Evolutionary conservation across 2,329 filamentous ascomycete species (phyloP), one percentile per base, ranked within the genome.

Genomic region (Fusarium sp.): DNA sequence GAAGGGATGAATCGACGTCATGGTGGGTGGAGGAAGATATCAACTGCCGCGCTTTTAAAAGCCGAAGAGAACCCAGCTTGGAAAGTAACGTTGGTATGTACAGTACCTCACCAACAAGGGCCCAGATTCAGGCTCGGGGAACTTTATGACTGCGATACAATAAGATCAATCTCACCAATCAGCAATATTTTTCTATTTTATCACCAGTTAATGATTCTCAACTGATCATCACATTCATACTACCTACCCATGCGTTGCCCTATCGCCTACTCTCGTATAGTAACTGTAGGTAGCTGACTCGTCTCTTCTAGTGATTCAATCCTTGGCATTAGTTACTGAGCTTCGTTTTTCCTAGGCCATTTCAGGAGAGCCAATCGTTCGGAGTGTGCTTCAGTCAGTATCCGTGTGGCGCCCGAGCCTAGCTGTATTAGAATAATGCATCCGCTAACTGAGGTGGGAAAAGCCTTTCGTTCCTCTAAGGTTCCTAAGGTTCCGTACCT

Each of bases 331-430:
- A n/a, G 35, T 38, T 67, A 31, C 18, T 49, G 38, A 39, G 46
- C 49, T 18, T 56, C 57, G 52, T 48, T 46, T 12, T 55, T 47
- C 28, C 38, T 47, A 49, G 43, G 62, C 63, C 63, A 74, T 73
- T 68, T 73, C 58, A 52, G 47, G 54, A 24, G 39, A 59, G 35
- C 70, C 70, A 74, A 74, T 74, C 31, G 52, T 63, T 41, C 28
- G 39, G 46, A 12, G 33, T 29, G 29, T 52, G 35, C 28, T 42
- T 60, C 60, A 64, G 52, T 59, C 35, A 46, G 48, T 66, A 53
- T 52, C 57, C 50, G 63, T 18, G 63, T 70, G 59, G 70, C 68
- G 72, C 46, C 7, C 29, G 28, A 39, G 46, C 50, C 66, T 71
- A 61, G 20, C 72, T 70, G n/a, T 24, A 62, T 68, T 43, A 37